Conservation (phyloP, 2,329 filamentous ascomycete species). For the Phyllosticta citrichinensis region DNA sequence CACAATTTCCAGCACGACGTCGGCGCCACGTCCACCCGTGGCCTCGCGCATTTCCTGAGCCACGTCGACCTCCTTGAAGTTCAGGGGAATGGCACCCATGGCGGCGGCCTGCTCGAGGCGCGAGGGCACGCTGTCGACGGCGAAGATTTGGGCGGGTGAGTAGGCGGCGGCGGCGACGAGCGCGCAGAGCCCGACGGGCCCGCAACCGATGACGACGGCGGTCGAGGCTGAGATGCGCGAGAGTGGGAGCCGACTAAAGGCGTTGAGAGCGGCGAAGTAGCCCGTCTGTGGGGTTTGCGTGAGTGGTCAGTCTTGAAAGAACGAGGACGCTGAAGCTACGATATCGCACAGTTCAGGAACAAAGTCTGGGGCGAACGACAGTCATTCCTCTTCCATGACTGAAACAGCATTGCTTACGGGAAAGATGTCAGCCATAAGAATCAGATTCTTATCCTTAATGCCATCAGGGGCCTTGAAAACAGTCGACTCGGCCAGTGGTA, state of each 20-base stretch:
- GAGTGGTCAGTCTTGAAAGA: background rate
- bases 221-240: conserved; percentile 55
- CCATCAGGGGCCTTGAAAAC: conserved; percentile 62
- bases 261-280: conserved; percentile 74
- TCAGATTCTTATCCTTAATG: conserved; percentile 63
- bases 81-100: conserved; percentile 73
- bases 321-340: too few species aligned
- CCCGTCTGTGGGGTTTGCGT: background rate
- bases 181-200: conserved; percentile 70
- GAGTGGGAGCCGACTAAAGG: conserved; percentile 51
- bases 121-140: conserved; percentile 66
- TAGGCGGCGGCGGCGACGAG: conserved; percentile 61
- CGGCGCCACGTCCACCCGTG: conserved; percentile 72
- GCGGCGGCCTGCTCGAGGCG: conserved; percentile 61
- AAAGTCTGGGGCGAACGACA: too few species aligned
- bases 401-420: conserved; percentile 45
- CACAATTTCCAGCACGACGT: conserved; percentile 59
- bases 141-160: conserved; percentile 64
- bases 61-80: conserved; percentile 59
- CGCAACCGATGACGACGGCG: conserved; percentile 74
- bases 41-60: conserved; percentile 62
- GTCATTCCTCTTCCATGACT: too few species aligned
- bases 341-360: too few species aligned
- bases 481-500: conserved; percentile 73
- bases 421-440: conserved; percentile 91